Conservation (phyloP, 441 rosid genomes). For the Bocquillonia castaneifolia region DNA sequence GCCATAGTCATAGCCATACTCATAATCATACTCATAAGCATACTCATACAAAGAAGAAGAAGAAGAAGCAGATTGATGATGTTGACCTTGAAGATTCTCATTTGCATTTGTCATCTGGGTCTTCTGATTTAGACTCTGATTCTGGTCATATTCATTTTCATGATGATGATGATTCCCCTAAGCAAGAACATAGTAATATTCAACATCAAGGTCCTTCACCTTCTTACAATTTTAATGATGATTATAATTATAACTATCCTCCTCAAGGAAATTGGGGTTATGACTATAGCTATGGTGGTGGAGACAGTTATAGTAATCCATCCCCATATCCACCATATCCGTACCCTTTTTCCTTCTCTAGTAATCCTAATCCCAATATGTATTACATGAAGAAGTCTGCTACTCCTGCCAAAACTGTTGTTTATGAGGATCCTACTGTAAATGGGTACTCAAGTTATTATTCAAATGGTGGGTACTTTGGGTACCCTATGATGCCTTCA, state of each 20-base stretch:
- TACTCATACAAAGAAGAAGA: constrained; percentile 29
- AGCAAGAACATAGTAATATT: constrained; percentile 16
- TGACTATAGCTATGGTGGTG: neutral
- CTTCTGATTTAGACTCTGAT: constrained; percentile 50
- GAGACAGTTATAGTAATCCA: constrained; percentile 9
- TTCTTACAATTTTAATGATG: constrained; percentile 10
- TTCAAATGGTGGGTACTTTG: constrained; percentile 46
- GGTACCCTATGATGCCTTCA: constrained; percentile 42
- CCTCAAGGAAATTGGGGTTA: constrained; percentile 36
- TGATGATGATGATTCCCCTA: constrained; percentile 14
- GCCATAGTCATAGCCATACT: neutral
- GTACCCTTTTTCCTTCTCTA: neutral
- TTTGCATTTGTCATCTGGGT: constrained; percentile 58
- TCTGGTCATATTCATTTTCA: constrained; percentile 53
- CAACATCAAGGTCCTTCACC: constrained; percentile 14
- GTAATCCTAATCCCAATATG: constrained; percentile 29
- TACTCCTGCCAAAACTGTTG: constrained; percentile 55
- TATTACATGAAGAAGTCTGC: constrained; percentile 76
- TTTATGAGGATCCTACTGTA: constrained; percentile 62
- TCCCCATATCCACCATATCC: constrained; percentile 17
- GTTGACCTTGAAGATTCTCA: constrained; percentile 51
- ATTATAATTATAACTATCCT: constrained; percentile 10
- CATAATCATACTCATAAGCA: neutral
- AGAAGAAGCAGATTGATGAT: too few species aligned
- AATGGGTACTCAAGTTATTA: constrained; percentile 39